Conservation (phyloP, 164 flowering plant species). For the Tetrastigma voinierianum region DNA sequence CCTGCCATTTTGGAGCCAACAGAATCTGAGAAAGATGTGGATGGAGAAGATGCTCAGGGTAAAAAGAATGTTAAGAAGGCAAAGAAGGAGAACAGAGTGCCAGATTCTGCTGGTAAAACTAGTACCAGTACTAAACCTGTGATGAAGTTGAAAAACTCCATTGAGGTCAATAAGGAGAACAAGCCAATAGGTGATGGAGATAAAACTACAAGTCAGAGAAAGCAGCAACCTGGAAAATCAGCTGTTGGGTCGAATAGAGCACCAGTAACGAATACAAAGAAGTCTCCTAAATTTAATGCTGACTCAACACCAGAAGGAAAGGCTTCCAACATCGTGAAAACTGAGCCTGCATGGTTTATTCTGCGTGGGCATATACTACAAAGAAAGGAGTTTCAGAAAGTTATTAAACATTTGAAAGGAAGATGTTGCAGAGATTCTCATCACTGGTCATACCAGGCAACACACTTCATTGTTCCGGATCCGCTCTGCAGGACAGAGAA, state of each 20-base stretch:
- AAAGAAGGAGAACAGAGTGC: constrained; percentile 7
- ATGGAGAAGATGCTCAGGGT: constrained; percentile 6
- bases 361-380: constrained; percentile 82
- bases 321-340: constrained; percentile 7
- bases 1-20: not conserved
- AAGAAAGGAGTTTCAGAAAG: constrained; percentile 79
- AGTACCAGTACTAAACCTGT: constrained; percentile 13
- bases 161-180: constrained; percentile 53
- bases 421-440: constrained; percentile 85
- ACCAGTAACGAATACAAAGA: constrained; percentile 12
- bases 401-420: constrained; percentile 69
- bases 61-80: constrained; percentile 11
- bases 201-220: constrained; percentile 12
- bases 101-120: constrained; percentile 14
- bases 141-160: constrained; percentile 16
- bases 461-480: constrained; percentile 84
- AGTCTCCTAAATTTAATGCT: constrained; percentile 7
- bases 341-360: constrained; percentile 62
- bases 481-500: constrained; percentile 89
- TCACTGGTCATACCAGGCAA: constrained; percentile 96
- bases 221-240: constrained; percentile 20
- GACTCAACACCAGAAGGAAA: constrained; percentile 1
- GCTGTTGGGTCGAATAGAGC: constrained; percentile 19
- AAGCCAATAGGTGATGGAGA: constrained; percentile 22
- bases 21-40: constrained; percentile 14